Conservation (phyloP, 352 stramenopile species). For the Pythium vanterpoolii region DNA sequence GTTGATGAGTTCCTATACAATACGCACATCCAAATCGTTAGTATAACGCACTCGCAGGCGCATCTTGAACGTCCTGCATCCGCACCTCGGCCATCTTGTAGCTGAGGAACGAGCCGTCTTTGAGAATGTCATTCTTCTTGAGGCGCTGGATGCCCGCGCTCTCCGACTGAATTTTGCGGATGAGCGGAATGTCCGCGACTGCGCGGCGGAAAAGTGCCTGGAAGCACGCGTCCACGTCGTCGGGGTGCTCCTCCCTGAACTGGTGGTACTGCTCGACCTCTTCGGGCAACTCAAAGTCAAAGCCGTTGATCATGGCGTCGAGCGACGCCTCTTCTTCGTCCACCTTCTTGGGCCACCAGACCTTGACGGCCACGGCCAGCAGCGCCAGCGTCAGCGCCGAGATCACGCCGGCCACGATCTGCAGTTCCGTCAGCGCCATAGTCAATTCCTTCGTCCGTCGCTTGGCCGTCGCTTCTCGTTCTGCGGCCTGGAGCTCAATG, state of each 20-base stretch:
- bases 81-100: slow-evolving; percentile 77
- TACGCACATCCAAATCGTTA: not conserved
- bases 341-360: slow-evolving; percentile 69
- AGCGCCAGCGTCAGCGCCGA: slow-evolving; percentile 56
- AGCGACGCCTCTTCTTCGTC: slow-evolving; percentile 73
- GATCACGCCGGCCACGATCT: slow-evolving; percentile 66
- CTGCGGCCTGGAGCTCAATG: slow-evolving; percentile 12
- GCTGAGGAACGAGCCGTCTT: slow-evolving; percentile 84
- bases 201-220: slow-evolving; percentile 81
- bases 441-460: not conserved
- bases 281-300: slow-evolving; percentile 81
- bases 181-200: slow-evolving; percentile 80
- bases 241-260: slow-evolving; percentile 58
- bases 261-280: slow-evolving; percentile 79
- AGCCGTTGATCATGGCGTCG: slow-evolving; percentile 88
- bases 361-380: slow-evolving; percentile 56
- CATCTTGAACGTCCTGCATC: not conserved
- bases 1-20: slow-evolving; percentile 69
- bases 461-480: not conserved
- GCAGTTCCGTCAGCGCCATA: slow-evolving; percentile 62
- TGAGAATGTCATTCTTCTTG: slow-evolving; percentile 88
- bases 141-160: slow-evolving; percentile 79
- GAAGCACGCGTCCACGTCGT: slow-evolving; percentile 69
- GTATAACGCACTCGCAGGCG: not conserved
- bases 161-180: slow-evolving; percentile 87